These are phyloP conservation scores for Leptoxyphium fumago DNA, from an alignment of 2,329 filamentous ascomycete species.

Conservation along the genomic window DNA sequence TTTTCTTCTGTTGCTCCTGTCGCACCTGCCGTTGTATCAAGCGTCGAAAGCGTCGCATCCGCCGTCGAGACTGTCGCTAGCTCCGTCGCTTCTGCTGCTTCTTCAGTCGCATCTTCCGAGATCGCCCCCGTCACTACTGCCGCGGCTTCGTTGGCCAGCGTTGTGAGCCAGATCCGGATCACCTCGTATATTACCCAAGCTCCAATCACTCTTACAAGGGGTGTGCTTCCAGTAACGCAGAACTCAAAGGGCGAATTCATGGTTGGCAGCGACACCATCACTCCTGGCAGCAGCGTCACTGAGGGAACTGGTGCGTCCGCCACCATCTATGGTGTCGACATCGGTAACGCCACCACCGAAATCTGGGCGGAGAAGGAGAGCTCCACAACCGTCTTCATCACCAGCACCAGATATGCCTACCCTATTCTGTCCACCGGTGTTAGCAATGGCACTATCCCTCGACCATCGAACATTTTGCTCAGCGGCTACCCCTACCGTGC, in stretches of 20 bases:
- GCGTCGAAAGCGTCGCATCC: no score
- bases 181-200: background rate
- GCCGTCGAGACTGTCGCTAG: no score
- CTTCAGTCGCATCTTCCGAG: no score
- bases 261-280: constrained; percentile 5
- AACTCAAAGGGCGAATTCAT: constrained; percentile 7
- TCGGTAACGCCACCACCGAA: constrained; percentile 3
- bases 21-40: no score
- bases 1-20: no score
- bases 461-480: constrained; percentile 1
- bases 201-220: background rate
- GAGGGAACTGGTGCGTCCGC: constrained; percentile 2
- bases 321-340: constrained; percentile 3
- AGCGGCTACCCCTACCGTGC: constrained; percentile 4
- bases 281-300: constrained; percentile 2
- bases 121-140: no score
- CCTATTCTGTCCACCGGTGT: background rate
- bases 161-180: no score
- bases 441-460: background rate
- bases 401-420: background rate
- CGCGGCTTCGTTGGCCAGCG: no score
- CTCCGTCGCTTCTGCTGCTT: no score
- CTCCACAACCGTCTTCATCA: constrained; percentile 1
- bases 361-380: constrained; percentile 3
- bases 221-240: constrained; percentile 1